Percentiles rank a stretch among this genome's conserved stretches.
These are phyloP conservation scores for Chrysoporthe cubensis DNA, from an alignment of 2,329 filamentous ascomycete genomes.

Conservation along the genomic window DNA sequence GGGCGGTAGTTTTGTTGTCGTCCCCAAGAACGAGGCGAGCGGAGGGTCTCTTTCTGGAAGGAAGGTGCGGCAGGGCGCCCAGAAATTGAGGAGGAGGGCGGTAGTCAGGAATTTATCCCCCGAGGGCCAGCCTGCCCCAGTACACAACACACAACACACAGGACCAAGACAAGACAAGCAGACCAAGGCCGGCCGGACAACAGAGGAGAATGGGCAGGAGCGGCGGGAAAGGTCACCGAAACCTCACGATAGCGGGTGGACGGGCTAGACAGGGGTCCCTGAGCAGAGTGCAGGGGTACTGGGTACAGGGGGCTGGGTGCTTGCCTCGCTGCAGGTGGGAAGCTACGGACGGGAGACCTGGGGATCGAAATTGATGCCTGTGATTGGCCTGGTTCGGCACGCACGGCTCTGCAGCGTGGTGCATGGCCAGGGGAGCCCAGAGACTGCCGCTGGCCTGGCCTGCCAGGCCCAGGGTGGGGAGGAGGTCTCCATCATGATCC, in stretches of 20 bases:
- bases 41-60: slow-evolving; percentile 17
- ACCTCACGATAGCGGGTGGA: slow-evolving; percentile 10
- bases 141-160: not conserved
- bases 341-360: slow-evolving; percentile 10
- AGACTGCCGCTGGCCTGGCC: not conserved
- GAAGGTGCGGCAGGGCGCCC: slow-evolving; percentile 17
- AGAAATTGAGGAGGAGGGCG: not conserved
- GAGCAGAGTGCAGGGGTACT: not conserved
- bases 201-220: slow-evolving; percentile 5
- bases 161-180: slow-evolving; percentile 1
- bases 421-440: not conserved
- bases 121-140: not conserved
- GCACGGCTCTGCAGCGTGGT: slow-evolving; percentile 9
- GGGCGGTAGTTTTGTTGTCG: not conserved
- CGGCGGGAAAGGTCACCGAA: slow-evolving; percentile 12
- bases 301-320: not conserved
- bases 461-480: slow-evolving; percentile 3
- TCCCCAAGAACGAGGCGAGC: not conserved
- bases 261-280: slow-evolving; percentile 4
- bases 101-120: slow-evolving; percentile 8
- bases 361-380: not conserved
- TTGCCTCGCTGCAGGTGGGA: slow-evolving; percentile 1
- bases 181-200: slow-evolving; percentile 4
- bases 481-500: not conserved
- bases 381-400: slow-evolving; percentile 10